Evolutionary conservation across 2,329 filamentous ascomycete species (phyloP).

Genomic region (Tolypocladium ophioglossoides): DNA sequence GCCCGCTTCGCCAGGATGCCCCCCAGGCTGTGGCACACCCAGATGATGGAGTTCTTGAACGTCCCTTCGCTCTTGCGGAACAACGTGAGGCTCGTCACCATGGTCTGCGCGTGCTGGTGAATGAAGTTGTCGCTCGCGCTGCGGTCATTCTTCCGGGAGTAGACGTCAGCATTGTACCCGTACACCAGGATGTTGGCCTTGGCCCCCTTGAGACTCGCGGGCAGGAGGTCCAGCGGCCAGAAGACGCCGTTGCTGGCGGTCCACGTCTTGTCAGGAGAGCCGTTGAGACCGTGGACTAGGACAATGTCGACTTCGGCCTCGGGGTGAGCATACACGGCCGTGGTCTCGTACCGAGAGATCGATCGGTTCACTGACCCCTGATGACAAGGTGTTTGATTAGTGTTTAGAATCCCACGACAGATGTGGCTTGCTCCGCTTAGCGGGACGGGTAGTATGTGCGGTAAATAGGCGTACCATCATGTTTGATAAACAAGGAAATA

Average conservation of each 20-base stretch:
- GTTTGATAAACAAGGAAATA: not conserved
- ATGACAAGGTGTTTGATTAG: not conserved
- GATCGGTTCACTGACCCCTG: conserved; percentile 27
- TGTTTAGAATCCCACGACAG: not conserved
- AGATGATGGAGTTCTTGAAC: conserved; percentile 58
- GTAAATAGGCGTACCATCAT: not conserved
- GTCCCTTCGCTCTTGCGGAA: conserved; percentile 50
- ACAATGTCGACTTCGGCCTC: conserved; percentile 54
- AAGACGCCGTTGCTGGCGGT: conserved; percentile 45
- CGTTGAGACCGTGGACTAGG: conserved; percentile 62
- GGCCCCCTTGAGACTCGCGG: conserved; percentile 42
- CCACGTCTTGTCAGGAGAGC: conserved; percentile 55
- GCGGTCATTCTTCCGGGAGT: conserved; percentile 34
- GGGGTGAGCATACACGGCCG: conserved; percentile 47
- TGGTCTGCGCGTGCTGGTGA: conserved; percentile 59
- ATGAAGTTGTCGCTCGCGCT: conserved; percentile 56
- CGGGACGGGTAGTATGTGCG: not conserved
- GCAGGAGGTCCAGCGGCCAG: conserved; percentile 61
- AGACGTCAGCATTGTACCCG: conserved; percentile 63
- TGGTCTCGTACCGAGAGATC: conserved; percentile 42
- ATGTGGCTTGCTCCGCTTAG: not conserved
- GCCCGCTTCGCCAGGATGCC: conserved; percentile 63
- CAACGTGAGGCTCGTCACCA: conserved; percentile 51
- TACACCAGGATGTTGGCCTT: conserved; percentile 59
- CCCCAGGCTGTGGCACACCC: conserved; percentile 64